Evolutionary conservation across 148 eudicot genomes (phyloP), one percentile per base, ranked within the genome.

Genomic region (Diospyros lotus): DNA sequence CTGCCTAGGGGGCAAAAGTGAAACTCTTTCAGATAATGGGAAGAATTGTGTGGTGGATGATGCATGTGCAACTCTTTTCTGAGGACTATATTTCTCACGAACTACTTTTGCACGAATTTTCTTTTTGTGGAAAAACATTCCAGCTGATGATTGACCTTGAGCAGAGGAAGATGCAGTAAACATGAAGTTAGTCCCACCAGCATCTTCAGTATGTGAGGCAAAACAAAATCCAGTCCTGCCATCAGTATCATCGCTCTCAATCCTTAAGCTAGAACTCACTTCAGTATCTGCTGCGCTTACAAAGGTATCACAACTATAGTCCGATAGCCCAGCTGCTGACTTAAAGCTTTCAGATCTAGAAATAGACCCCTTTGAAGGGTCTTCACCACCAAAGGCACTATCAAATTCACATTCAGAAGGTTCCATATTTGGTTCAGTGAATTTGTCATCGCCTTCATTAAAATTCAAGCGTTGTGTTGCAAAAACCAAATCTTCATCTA

Each of bases 81-180:
- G 18, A 52, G 89, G 80, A 73, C 63, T 77, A 75, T 68, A 77
- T 12, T 83, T 69, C 72, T 92, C 97, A 39, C 80, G 75, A 48
- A 77, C 81, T 76, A 76, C 69, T 85, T 87, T 89, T 65, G 71
- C 52, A 42, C 83, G 83, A 65, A 72, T 86, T 86, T 93, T 91
- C 97, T 91, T 93, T 82, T 83, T 93, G 70, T 66, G 73, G 58
- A 78, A 77, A 59, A 87, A 89, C 15, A 58, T 64, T 68, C 90
- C 64, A 64, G 85, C 66, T 63, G 88, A 81, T 28, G 73, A 72
- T 65, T 84, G 87, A 73, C 78, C 77, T 76, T 84, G 84, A 71
- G 75, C 48, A 76, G 93, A 81, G 60, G 90, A 82, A 17, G 94
- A 83, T 75, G 98, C 91, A 75, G 88, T 87, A 82, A 96, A 96